Conservation (phyloP, 192 early-diverging fungal genomes). For the Phlyctochytrium arcticum region DNA sequence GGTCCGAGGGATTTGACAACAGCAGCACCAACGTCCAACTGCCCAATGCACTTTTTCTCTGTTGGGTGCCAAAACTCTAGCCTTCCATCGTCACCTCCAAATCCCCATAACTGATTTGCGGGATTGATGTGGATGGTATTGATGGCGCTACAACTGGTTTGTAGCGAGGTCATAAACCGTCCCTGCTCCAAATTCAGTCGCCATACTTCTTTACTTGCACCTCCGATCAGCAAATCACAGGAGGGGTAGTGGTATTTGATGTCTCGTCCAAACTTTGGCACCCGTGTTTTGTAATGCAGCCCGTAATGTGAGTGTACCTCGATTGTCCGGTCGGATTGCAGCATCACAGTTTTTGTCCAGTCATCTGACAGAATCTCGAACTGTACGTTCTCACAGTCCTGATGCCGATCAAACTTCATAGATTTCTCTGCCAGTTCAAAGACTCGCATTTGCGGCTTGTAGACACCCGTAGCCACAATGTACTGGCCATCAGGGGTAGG, state of each 20-base stretch:
- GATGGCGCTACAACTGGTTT: slow-evolving; percentile 59
- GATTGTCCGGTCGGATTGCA: slow-evolving; percentile 85
- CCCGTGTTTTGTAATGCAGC: slow-evolving; percentile 85
- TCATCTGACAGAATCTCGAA: slow-evolving; percentile 88
- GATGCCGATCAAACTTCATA: slow-evolving; percentile 98
- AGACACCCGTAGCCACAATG: slow-evolving; percentile 90
- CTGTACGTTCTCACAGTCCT: slow-evolving; percentile 83
- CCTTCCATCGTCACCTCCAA: slow-evolving; percentile 80
- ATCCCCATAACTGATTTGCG: slow-evolving; percentile 88
- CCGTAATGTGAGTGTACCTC: slow-evolving; percentile 97
- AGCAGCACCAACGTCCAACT: slow-evolving; percentile 59
- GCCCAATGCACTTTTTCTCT: slow-evolving; percentile 54
- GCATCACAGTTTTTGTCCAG: slow-evolving; percentile 92
- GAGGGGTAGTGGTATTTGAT: slow-evolving; percentile 86
- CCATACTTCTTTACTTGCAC: slow-evolving; percentile 78
- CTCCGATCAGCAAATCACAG: slow-evolving; percentile 85
- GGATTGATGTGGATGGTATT: slow-evolving; percentile 72
- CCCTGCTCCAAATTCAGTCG: slow-evolving; percentile 91
- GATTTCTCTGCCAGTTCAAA: slow-evolving; percentile 88
- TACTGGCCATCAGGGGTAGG: slow-evolving; percentile 80
- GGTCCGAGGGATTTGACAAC: slow-evolving; percentile 27
- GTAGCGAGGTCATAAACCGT: slow-evolving; percentile 80
- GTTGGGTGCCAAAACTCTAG: slow-evolving; percentile 95
- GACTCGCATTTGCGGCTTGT: slow-evolving; percentile 96
- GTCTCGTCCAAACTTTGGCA: slow-evolving; percentile 94